phyloP scores from a whole-genome alignment of 345 rosid species.

The Euphorbia lathyris region DNA sequence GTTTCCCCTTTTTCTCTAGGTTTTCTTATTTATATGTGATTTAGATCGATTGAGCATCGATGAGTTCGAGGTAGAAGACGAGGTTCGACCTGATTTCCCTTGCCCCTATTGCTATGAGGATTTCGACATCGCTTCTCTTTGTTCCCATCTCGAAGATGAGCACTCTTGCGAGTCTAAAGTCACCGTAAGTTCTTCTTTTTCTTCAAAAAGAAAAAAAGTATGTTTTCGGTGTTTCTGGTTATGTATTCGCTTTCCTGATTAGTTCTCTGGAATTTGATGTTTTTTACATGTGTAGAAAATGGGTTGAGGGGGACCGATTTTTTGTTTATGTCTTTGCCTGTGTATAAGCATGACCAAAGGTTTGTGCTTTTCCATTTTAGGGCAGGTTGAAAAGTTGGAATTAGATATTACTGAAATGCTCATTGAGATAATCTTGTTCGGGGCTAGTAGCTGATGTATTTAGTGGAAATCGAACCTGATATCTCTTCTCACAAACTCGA shows the following conservation, averaged over 20 bases:
- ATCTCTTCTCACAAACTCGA: no score
- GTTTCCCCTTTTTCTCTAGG: neutral
- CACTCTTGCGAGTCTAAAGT: conserved; percentile 52
- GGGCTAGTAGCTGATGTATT: no score
- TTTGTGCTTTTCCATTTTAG: neutral
- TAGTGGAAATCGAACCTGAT: no score
- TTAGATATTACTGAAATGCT: no score
- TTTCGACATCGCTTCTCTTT: conserved; percentile 50
- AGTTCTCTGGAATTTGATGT: neutral
- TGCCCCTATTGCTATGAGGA: conserved; percentile 64
- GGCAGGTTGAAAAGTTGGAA: neutral
- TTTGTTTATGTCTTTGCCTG: neutral
- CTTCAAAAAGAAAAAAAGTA: no score
- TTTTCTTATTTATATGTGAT: neutral
- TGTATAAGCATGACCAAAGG: neutral
- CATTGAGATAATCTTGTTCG: no score
- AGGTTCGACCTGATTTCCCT: conserved; percentile 48
- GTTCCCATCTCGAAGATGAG: conserved; percentile 64
- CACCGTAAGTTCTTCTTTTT: conserved; percentile 32
- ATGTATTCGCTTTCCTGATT: no score
- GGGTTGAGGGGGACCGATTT: neutral
- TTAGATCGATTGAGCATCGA: conserved; percentile 54
- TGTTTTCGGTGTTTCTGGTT: neutral
- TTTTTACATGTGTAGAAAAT: conserved; percentile 1
- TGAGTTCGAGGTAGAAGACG: conserved; percentile 60